Conservation (phyloP, 208 protist genomes). For the Leishmania arabica region DNA sequence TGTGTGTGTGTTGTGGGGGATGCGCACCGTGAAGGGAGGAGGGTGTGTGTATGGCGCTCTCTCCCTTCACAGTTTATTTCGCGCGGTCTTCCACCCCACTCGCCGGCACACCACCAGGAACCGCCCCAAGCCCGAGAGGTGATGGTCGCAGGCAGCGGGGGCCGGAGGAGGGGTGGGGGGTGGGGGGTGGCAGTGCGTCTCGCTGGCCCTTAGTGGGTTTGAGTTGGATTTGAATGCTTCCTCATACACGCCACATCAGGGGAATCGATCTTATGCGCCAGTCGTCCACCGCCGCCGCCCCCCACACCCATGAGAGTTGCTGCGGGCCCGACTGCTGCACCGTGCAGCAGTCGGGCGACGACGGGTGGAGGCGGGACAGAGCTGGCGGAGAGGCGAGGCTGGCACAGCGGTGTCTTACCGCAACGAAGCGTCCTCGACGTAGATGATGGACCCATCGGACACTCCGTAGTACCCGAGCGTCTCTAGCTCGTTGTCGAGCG, state of each 20-base stretch:
- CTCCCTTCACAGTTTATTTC: neutral
- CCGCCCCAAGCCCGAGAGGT: neutral
- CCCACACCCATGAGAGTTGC: neutral
- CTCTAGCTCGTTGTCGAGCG: conserved; percentile 73
- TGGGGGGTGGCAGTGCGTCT: neutral
- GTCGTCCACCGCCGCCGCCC: neutral
- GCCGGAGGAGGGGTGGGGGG: neutral
- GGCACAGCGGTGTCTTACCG: conserved; percentile 15
- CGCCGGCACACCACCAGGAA: too few species aligned
- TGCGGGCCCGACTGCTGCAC: too few species aligned
- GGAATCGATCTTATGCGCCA: too few species aligned
- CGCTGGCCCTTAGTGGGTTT: too few species aligned
- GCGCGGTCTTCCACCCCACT: neutral
- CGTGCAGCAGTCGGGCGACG: neutral
- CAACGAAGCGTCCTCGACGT: conserved; percentile 74
- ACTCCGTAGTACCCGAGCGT: conserved; percentile 82
- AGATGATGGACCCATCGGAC: conserved; percentile 59
- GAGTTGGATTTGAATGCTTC: too few species aligned
- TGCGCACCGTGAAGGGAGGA: too few species aligned
- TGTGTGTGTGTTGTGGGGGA: too few species aligned
- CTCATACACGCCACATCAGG: too few species aligned
- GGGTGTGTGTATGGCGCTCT: neutral
- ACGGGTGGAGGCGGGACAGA: neutral
- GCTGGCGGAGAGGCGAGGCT: neutral
- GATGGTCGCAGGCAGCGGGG: neutral